A percentile compares a stretch with the other conserved stretches of the same genome.
Evolutionary conservation across 768 basidiomycete species (phyloP).

Genomic region (Pleurotus tuber-regium): DNA sequence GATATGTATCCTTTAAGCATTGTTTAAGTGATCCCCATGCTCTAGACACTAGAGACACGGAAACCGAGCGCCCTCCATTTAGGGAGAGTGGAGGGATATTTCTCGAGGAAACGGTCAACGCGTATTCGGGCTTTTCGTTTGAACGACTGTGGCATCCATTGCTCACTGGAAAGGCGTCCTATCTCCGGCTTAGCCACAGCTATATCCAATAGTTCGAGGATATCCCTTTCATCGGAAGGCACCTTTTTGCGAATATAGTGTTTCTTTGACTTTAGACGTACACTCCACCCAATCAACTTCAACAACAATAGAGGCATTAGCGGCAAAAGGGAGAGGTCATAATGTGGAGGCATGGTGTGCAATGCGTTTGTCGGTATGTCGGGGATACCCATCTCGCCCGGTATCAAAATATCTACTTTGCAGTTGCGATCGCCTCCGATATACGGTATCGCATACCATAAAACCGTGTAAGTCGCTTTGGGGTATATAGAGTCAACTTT

Average conservation of each 20-base stretch:
- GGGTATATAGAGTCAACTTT: background rate
- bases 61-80: background rate
- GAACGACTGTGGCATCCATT: background rate
- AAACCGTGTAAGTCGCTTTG: background rate
- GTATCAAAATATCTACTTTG: background rate
- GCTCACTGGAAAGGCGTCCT: background rate
- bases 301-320: constrained; percentile 35
- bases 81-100: background rate
- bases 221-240: constrained; percentile 37
- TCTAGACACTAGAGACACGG: no score
- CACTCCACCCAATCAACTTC: constrained; percentile 41
- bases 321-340: constrained; percentile 31
- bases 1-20: no score
- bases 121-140: background rate
- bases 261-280: constrained; percentile 31
- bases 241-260: constrained; percentile 34
- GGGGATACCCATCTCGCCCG: background rate
- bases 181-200: constrained; percentile 18
- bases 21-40: no score
- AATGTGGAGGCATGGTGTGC: background rate
- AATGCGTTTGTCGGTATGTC: background rate
- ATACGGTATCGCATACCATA: background rate
- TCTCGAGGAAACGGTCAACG: background rate
- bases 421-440: background rate
- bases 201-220: constrained; percentile 37